phyloP scores from a whole-genome alignment of 768 basidiomycete species.

The Rhodotorula paludigena region DNA sequence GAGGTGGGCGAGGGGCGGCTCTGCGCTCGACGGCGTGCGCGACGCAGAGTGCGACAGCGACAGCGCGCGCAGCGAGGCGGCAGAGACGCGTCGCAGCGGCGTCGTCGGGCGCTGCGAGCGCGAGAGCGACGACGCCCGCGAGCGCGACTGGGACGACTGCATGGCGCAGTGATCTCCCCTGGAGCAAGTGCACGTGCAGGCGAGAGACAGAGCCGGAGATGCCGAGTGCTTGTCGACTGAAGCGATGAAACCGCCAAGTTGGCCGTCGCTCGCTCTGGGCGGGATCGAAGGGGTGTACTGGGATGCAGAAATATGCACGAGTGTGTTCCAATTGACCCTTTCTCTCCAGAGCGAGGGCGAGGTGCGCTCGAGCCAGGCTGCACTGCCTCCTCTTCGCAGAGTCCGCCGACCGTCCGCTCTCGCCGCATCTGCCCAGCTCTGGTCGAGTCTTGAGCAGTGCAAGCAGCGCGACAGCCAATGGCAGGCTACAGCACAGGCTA shows the following conservation, averaged over 20 bases:
- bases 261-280: too few species aligned
- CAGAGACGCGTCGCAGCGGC: slow-evolving; percentile 28
- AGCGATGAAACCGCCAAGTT: too few species aligned
- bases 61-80: slow-evolving; percentile 21
- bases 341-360: too few species aligned
- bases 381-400: background rate
- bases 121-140: slow-evolving; percentile 3
- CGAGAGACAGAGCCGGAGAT: background rate
- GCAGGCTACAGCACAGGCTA: background rate
- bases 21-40: background rate
- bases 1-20: slow-evolving; percentile 31
- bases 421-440: background rate
- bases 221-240: too few species aligned
- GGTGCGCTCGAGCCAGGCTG: too few species aligned
- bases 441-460: too few species aligned
- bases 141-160: background rate
- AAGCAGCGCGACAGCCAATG: background rate
- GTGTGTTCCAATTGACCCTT: too few species aligned
- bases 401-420: background rate
- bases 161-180: background rate
- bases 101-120: slow-evolving; percentile 25
- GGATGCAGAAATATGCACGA: too few species aligned
- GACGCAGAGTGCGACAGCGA: slow-evolving; percentile 27
- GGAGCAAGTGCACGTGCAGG: background rate
- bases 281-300: too few species aligned